These are phyloP conservation scores for Isoetes taiwanensis DNA, from an alignment of 75 land plant genomes.

Conservation along the genomic window DNA sequence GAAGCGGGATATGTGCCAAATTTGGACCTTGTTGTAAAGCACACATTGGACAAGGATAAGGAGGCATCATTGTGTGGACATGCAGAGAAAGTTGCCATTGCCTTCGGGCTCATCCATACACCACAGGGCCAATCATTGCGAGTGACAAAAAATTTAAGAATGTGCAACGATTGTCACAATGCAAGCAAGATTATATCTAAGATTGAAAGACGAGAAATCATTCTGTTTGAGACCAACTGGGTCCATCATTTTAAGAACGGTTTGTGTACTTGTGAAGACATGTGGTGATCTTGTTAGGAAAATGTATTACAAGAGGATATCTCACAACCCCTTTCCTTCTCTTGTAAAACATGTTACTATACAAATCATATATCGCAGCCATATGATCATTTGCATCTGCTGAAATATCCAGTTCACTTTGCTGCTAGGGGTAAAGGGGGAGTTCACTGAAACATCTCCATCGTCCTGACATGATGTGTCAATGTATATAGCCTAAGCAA, in stretches of 20 bases:
- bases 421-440: too few species aligned
- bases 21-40: slow-evolving; percentile 26
- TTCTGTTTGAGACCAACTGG: slow-evolving; percentile 11
- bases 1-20: slow-evolving; percentile 35
- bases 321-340: too few species aligned
- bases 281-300: too few species aligned
- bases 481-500: too few species aligned
- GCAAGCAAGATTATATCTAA: slow-evolving; percentile 14
- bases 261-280: slow-evolving; percentile 4
- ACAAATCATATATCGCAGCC: too few species aligned
- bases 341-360: too few species aligned
- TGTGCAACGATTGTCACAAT: slow-evolving; percentile 16
- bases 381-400: too few species aligned
- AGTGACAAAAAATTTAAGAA: slow-evolving; percentile 10
- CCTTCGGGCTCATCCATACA: slow-evolving; percentile 14
- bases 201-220: slow-evolving; percentile 11
- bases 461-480: too few species aligned
- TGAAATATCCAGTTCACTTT: too few species aligned
- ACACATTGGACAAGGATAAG: slow-evolving; percentile 3
- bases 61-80: slow-evolving; percentile 16
- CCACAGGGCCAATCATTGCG: slow-evolving; percentile 5
- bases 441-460: too few species aligned
- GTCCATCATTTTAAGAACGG: slow-evolving; percentile 19
- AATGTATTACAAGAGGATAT: too few species aligned
- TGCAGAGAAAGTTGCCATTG: slow-evolving; percentile 16